Conservation (phyloP, 257 asterid species). For the Solanum tacnaense region DNA sequence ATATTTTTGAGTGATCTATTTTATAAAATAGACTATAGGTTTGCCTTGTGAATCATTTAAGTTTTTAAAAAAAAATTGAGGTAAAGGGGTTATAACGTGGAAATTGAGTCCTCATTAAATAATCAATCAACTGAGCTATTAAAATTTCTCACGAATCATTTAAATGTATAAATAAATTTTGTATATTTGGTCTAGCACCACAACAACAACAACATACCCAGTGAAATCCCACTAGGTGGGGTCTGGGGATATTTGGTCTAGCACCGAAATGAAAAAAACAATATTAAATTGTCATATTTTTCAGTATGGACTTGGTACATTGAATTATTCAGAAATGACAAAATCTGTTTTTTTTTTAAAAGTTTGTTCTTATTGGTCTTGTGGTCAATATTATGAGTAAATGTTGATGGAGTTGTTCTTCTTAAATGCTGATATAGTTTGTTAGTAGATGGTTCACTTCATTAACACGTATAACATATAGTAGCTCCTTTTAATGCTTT, state of each 20-base stretch:
- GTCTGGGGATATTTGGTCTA: background rate
- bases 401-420: background rate
- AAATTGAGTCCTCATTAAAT: too few species aligned
- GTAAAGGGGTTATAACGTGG: too few species aligned
- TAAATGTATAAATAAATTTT: background rate
- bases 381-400: background rate
- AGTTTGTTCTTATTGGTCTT: background rate
- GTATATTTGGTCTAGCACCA: background rate
- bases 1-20: background rate
- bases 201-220: too few species aligned
- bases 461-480: background rate
- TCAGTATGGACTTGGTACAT: background rate
- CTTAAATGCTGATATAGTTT: background rate
- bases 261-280: background rate
- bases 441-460: background rate
- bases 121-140: accelerated
- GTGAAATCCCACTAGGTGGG: too few species aligned
- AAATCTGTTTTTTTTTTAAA: background rate
- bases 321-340: background rate
- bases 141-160: too few species aligned
- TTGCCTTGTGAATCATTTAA: background rate
- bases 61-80: background rate
- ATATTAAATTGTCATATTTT: background rate
- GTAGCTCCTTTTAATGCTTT: background rate
- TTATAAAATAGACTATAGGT: background rate